phyloP scores from a whole-genome alignment of 306 rosid genomes.

The Inga leiocalycina region DNA sequence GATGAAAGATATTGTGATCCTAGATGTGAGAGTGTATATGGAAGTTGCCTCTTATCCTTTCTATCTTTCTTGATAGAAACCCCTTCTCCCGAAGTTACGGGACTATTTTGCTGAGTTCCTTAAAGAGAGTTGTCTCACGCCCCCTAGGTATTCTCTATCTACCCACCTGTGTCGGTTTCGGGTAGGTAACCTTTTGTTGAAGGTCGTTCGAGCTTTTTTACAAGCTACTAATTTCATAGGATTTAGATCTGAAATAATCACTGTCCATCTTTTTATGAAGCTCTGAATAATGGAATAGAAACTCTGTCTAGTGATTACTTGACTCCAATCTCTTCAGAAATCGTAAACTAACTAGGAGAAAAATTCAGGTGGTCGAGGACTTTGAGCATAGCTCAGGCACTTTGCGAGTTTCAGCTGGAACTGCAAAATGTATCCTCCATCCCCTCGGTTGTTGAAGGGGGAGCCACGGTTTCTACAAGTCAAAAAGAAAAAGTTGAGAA shows the following conservation, averaged over 20 bases:
- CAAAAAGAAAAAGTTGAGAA: constrained; percentile 25
- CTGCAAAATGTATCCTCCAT: constrained; percentile 31
- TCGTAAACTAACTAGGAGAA: neutral
- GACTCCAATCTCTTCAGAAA: neutral
- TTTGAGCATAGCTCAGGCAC: constrained; percentile 57
- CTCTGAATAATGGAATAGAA: neutral
- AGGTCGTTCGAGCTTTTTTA: too few relatives aligned
- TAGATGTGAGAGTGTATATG: neutral
- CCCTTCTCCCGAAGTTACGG: too few relatives aligned
- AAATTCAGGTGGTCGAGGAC: constrained; percentile 57
- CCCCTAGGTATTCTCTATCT: too few relatives aligned
- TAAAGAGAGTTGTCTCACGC: too few relatives aligned
- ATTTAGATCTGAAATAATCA: neutral
- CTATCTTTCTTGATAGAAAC: neutral
- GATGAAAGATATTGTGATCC: neutral
- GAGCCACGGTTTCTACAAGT: neutral
- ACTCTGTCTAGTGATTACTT: neutral
- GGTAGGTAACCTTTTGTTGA: too few relatives aligned
- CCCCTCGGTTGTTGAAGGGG: neutral
- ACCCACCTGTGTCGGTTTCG: too few relatives aligned
- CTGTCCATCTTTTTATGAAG: neutral
- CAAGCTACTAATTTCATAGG: neutral
- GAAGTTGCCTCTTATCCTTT: neutral
- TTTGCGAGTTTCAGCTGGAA: constrained; percentile 59
- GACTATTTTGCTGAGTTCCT: too few relatives aligned